Conservation (phyloP, 2,329 filamentous ascomycete genomes). For the Aspergillus sp. region DNA sequence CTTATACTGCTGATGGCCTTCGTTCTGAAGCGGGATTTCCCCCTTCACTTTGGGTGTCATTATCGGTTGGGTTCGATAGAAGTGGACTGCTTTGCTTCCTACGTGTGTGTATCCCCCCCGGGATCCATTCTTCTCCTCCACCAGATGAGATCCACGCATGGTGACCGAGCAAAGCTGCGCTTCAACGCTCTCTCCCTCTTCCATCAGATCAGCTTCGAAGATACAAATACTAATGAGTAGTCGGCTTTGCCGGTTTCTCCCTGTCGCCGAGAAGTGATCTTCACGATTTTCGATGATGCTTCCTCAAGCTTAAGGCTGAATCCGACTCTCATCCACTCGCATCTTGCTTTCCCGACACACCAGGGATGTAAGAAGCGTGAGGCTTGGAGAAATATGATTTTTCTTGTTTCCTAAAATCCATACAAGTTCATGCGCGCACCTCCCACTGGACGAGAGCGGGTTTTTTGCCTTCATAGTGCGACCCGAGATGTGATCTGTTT, state of each 20-base stretch:
- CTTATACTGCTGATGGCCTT: neutral
- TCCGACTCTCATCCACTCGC: neutral
- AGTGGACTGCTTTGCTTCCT: slow-evolving; percentile 4
- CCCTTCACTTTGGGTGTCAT: slow-evolving; percentile 6
- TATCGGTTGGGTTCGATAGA: slow-evolving; percentile 7
- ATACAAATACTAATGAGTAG: neutral
- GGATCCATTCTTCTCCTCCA: neutral
- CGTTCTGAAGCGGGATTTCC: neutral
- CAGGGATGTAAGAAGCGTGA: slow-evolving; percentile 12
- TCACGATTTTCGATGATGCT: neutral
- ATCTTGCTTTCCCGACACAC: slow-evolving; percentile 1
- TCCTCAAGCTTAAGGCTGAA: neutral
- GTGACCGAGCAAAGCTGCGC: slow-evolving; percentile 5
- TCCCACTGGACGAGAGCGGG: neutral
- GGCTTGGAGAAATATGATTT: neutral
- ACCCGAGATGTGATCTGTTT: slow-evolving; percentile 21
- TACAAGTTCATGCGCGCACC: neutral
- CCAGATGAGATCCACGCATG: slow-evolving; percentile 3
- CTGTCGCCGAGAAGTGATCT: neutral
- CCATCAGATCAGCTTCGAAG: neutral
- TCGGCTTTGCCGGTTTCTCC: neutral
- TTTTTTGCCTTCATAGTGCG: slow-evolving; percentile 9
- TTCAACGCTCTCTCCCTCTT: neutral
- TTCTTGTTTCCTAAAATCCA: neutral
- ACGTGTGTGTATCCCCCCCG: neutral